Evolutionary conservation across 805 yeast species (phyloP), one percentile per base, ranked within the genome.

Genomic region (Scheffersomyces ergatensis): DNA sequence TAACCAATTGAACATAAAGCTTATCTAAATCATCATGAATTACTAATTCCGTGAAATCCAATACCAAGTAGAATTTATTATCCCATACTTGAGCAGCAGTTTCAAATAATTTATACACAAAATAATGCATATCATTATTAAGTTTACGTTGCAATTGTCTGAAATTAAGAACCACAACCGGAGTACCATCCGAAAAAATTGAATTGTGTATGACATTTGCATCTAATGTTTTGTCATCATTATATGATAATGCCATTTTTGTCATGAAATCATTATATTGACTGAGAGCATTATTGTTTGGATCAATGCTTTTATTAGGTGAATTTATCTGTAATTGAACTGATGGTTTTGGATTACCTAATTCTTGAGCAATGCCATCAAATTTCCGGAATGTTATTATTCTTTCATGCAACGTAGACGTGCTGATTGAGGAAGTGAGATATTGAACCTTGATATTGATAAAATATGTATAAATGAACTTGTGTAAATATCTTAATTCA

Each of bases 181-280:
- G 95, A 0, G 78, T 62, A 12, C 95, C 95, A 54, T 86, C 95
- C 29, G 75, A 69, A 27, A 84, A 78, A 13, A 84, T 77, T 1
- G 85, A 78, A 46, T 80, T 88, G 38, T 77, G 80, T 9, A 85
- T 71, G 27, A 82, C 64, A 0, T 72, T 65, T 12, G 62, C 50
- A 13, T 76, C 77, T 17, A 65, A 53, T 5, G 71, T 57, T 25
- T 31, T 34, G n/a, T 56, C 46, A 4, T 74, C 76, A 9, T 74
- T 60, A 44, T 82, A 80, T 44, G 76, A 74, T 34, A 77, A 65
- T 0, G 88, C 69, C 61, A 80, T 75, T 41, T 79, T 81, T 19
- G 80, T 75, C 88, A 89, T 82, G 48, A 85, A 85, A 42, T 88
- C 95, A 50, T 78, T 80, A 19, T 82, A 66, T 42, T 76, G 77